Conservation (phyloP, 345 rosid species). For the Boechera stricta region DNA sequence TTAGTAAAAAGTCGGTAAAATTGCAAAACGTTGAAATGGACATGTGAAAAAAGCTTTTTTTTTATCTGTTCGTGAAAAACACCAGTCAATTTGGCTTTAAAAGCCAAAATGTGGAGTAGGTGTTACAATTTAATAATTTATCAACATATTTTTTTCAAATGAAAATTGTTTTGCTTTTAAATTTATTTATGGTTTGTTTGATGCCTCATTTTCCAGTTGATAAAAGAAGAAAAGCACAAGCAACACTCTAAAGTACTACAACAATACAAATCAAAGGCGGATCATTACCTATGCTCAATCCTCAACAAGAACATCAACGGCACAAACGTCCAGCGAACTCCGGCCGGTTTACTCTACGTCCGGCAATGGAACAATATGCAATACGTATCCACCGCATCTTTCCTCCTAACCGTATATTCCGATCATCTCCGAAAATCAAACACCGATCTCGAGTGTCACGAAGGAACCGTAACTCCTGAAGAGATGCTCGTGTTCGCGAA, state of each 20-base stretch:
- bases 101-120: neutral
- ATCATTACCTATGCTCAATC: conserved; percentile 80
- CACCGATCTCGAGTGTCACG: conserved; percentile 54
- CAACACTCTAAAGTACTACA: conserved; percentile 51
- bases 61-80: no score
- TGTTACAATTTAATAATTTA: no score
- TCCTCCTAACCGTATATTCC: conserved; percentile 79
- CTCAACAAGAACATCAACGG: conserved; percentile 65
- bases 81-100: no score
- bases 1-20: no score
- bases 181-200: neutral
- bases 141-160: neutral
- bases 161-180: neutral
- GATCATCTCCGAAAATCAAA: conserved; percentile 56
- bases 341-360: conserved; percentile 76
- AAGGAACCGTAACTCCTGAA: conserved; percentile 48
- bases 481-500: conserved; percentile 65
- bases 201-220: conserved; percentile 52
- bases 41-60: no score
- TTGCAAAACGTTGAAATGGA: no score
- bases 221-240: conserved; percentile 55
- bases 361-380: conserved; percentile 99
- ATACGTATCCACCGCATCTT: conserved; percentile 79
- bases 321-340: conserved; percentile 66
- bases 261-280: conserved; percentile 73